Percentiles rank a stretch among this genome's conserved stretches.
These are phyloP conservation scores for Trichoderma cornu-damae DNA, from an alignment of 2,329 filamentous ascomycete species.

Conservation along the genomic window DNA sequence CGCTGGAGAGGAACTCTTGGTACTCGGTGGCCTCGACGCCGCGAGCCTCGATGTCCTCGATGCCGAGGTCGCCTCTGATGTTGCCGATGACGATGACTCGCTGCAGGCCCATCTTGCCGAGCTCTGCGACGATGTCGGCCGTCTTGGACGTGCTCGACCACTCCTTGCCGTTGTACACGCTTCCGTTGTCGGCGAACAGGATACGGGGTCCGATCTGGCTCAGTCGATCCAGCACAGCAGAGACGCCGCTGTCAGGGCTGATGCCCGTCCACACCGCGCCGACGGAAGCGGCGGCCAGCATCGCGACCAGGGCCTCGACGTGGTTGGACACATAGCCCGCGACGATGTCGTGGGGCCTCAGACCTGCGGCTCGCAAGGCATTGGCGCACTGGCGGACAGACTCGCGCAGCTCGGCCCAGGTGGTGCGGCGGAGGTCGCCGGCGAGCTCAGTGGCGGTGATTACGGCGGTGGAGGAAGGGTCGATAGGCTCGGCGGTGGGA, in stretches of 20 bases:
- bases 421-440: constrained; percentile 50
- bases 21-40: constrained; percentile 43
- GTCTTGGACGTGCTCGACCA: constrained; percentile 79
- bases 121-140: constrained; percentile 62
- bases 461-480: constrained; percentile 61
- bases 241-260: constrained; percentile 86
- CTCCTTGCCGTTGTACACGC: constrained; percentile 84
- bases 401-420: constrained; percentile 77
- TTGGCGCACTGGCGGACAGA: constrained; percentile 68
- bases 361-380: constrained; percentile 60
- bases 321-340: constrained; percentile 84
- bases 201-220: constrained; percentile 78
- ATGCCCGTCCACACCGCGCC: constrained; percentile 92
- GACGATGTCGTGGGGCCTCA: constrained; percentile 54
- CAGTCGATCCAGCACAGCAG: constrained; percentile 82
- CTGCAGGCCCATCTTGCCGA: constrained; percentile 57
- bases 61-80: constrained; percentile 43
- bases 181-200: constrained; percentile 82
- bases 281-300: constrained; percentile 75
- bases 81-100: constrained; percentile 71
- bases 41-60: constrained; percentile 38
- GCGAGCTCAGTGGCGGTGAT: constrained; percentile 75
- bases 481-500: constrained; percentile 33
- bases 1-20: constrained; percentile 39
- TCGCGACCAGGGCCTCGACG: constrained; percentile 77